Percentiles rank a stretch among this genome's conserved stretches.
Conservation (phyloP, 1,139 yeast genomes). For the Candida labiduridarum region DNA sequence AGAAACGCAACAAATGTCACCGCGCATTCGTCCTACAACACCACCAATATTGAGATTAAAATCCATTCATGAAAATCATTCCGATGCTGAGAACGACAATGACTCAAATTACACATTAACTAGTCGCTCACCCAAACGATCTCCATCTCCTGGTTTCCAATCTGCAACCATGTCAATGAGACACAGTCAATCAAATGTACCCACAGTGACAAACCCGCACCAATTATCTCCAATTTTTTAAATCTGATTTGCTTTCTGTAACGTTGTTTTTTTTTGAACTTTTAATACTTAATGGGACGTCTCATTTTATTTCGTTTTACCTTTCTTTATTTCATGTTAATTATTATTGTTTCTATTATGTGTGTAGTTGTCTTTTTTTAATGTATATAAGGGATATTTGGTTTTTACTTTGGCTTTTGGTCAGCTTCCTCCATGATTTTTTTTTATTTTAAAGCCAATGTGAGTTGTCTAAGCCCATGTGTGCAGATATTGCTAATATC, state of each 20-base stretch:
- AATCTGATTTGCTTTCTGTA: not conserved
- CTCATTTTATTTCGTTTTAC: not conserved
- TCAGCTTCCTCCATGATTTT: too few species aligned
- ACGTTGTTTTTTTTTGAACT: not conserved
- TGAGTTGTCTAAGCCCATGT: too few species aligned
- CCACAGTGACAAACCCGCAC: conserved; percentile 11
- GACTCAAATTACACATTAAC: conserved; percentile 1
- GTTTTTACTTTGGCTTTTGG: too few species aligned
- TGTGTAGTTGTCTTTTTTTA: not conserved
- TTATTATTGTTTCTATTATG: too few species aligned
- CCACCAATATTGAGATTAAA: conserved; percentile 3
- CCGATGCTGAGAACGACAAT: not conserved
- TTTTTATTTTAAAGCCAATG: too few species aligned
- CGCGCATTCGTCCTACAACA: not conserved
- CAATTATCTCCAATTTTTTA: conserved; percentile 12
- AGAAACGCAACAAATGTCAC: not conserved
- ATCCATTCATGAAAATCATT: conserved; percentile 2
- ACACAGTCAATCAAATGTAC: not conserved
- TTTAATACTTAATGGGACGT: not conserved
- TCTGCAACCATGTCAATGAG: not conserved
- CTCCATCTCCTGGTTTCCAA: not conserved
- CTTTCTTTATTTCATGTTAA: not conserved
- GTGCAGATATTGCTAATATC: too few species aligned
- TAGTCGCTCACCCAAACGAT: not conserved
- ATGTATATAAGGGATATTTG: not conserved